Evolutionary conservation across 257 asterid genomes (phyloP).

Genomic region (Nicotiana knightiana): DNA sequence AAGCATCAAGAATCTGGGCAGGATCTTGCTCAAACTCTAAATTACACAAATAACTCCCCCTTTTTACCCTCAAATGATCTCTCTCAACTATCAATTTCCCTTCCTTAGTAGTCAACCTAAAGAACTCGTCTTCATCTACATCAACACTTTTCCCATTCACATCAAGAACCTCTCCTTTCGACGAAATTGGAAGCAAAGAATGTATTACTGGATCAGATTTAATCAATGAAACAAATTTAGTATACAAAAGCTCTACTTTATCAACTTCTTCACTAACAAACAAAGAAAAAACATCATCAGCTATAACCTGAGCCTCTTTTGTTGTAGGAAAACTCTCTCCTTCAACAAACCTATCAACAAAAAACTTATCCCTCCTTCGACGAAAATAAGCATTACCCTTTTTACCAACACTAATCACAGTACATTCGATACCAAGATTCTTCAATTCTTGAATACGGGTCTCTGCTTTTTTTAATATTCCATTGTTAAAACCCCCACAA

Average conservation of each 20-base stretch:
- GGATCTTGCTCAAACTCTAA: conserved; percentile 76
- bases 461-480: conserved; percentile 47
- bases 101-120: conserved; percentile 54
- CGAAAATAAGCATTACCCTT: conserved; percentile 56
- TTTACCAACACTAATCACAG: conserved; percentile 55
- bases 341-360: conserved; percentile 44
- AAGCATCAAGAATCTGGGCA: conserved; percentile 74
- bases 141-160: conserved; percentile 49
- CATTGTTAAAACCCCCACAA: conserved; percentile 63
- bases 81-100: conserved; percentile 64
- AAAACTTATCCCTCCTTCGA: conserved; percentile 21
- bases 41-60: conserved; percentile 24
- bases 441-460: conserved; percentile 41
- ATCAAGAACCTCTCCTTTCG: conserved; percentile 43
- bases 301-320: conserved; percentile 70
- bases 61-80: conserved; percentile 27
- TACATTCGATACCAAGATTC: conserved; percentile 40
- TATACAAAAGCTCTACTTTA: conserved; percentile 69
- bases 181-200: conserved; percentile 55
- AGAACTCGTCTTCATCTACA: conserved; percentile 52
- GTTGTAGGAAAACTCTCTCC: conserved; percentile 54
- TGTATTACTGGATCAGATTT: conserved; percentile 58
- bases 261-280: conserved; percentile 67
- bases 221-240: conserved; percentile 61
- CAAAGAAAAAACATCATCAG: conserved; percentile 60